phyloP scores from a whole-genome alignment of 345 rosid genomes.

The Euphorbia tirucalli region DNA sequence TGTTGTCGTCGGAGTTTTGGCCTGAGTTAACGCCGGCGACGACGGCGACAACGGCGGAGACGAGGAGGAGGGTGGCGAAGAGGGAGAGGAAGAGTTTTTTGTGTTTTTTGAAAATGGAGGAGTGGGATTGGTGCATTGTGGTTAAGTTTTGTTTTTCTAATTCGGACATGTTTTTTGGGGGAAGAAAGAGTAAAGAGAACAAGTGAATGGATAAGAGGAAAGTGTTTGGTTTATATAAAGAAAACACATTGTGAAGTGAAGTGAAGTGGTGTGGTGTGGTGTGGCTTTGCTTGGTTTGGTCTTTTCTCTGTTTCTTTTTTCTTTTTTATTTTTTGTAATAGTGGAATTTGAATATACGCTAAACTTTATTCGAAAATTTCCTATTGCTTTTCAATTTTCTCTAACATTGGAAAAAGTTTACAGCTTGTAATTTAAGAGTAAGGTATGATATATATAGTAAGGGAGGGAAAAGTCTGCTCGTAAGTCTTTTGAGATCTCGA shows the following conservation, averaged over 20 bases:
- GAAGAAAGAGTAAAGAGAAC: not conserved
- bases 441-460: too few species aligned
- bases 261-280: not conserved
- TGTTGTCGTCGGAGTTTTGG: not conserved
- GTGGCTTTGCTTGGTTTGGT: not conserved
- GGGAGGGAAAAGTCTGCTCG: too few species aligned
- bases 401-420: too few species aligned
- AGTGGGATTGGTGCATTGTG: slow-evolving; percentile 23
- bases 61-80: slow-evolving; percentile 38
- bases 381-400: too few species aligned
- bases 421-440: too few species aligned
- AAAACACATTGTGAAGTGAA: not conserved
- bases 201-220: too few species aligned
- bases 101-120: slow-evolving; percentile 25
- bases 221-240: not conserved
- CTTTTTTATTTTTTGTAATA: too few species aligned
- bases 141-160: slow-evolving; percentile 25
- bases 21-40: slow-evolving; percentile 37
- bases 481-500: too few species aligned
- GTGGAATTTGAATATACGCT: too few species aligned
- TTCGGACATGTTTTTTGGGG: slow-evolving; percentile 16
- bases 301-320: too few species aligned
- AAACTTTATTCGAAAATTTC: too few species aligned
- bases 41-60: slow-evolving; percentile 40
- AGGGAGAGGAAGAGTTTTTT: slow-evolving; percentile 35